Evolutionary conservation across 352 stramenopile species (phyloP), one percentile per base, ranked within the genome.

Genomic region (Aphanomyces astaci): DNA sequence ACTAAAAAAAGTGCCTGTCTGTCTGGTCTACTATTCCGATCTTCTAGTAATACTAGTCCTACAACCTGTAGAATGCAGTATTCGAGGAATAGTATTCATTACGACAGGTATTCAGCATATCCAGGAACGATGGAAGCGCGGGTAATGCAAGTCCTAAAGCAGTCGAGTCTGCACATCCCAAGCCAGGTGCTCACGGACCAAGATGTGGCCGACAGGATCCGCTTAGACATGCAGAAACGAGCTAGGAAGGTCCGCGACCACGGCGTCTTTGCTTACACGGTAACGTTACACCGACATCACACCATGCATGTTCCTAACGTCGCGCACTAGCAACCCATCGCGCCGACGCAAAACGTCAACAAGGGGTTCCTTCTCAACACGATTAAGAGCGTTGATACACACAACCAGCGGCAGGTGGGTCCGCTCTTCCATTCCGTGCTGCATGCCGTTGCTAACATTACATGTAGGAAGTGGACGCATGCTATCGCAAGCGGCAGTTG

Each of bases 361-460:
- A 65, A 65, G 48, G 56, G 56, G 33, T 65, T 65, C 40, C 56
- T 65, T 27, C 56, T 65, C 56, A 65, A 65, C 56, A 65, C 56
- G 33, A 65, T 65, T 25, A 46, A 48, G 17, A 32, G 51, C 27
- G 51, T 59, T 19, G 51, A 59, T 25, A 40, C 51, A n/a, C 51
- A 59, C n/a, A 59, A 59, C 30, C 22, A 39, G 30, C 15, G 51
- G 30, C 51, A 59, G 51, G 51, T 59, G 30, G 11, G 25, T 15
- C n/a, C 0, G 51, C n/a, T n/a, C 13, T 15, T 59, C 51, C n/a
- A n/a, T n/a, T n/a, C n/a, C n/a, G n/a, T 59, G 22, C n/a, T 9
- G 22, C 22, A 53, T 25, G 45, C 4, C 45, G 33, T 30, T 15
- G 17, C n/a, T 25, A n/a, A 55, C 10, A 31, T 55, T 25, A 31